Percentiles rank a stretch among this genome's conserved stretches.
phyloP scores from a whole-genome alignment of 495 filamentous ascomycete genomes.

The Annulohypoxylon bovei region DNA sequence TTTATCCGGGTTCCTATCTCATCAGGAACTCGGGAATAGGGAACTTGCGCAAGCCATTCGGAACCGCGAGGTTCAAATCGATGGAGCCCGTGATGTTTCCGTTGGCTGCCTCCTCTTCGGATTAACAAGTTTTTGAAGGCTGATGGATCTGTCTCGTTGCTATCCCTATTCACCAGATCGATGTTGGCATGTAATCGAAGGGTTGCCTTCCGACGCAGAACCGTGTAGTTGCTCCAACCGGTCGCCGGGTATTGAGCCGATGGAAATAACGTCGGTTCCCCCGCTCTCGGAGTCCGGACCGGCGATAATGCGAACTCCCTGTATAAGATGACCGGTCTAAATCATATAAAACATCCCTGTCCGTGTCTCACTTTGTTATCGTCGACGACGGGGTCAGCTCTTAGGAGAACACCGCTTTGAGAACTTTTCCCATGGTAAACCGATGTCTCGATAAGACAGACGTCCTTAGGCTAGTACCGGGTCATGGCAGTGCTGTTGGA shows the following conservation, averaged over 20 bases:
- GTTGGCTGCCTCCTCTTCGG: background rate
- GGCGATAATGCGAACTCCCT: constrained; percentile 15
- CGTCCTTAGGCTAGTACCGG: background rate
- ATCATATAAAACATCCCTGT: constrained; percentile 13
- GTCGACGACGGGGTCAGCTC: background rate
- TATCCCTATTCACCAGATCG: background rate
- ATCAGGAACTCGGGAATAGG: background rate
- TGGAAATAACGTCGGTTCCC: constrained; percentile 16
- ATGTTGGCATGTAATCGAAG: background rate
- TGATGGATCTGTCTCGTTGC: background rate
- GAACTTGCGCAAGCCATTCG: background rate
- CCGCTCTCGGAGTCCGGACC: constrained; percentile 37
- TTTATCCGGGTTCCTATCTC: background rate
- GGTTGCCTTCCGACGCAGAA: background rate
- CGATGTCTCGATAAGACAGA: background rate
- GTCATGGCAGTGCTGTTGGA: background rate
- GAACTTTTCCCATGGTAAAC: background rate
- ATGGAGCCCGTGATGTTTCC: background rate
- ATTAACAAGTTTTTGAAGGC: background rate
- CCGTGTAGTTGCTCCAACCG: background rate
- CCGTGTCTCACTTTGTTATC: background rate
- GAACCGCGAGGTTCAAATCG: background rate
- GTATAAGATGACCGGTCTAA: constrained; percentile 11
- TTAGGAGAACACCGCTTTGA: background rate
- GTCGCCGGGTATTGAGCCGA: constrained; percentile 20